These are phyloP conservation scores for Crithidia acanthocephali DNA, from an alignment of 208 protist genomes.

Conservation along the genomic window DNA sequence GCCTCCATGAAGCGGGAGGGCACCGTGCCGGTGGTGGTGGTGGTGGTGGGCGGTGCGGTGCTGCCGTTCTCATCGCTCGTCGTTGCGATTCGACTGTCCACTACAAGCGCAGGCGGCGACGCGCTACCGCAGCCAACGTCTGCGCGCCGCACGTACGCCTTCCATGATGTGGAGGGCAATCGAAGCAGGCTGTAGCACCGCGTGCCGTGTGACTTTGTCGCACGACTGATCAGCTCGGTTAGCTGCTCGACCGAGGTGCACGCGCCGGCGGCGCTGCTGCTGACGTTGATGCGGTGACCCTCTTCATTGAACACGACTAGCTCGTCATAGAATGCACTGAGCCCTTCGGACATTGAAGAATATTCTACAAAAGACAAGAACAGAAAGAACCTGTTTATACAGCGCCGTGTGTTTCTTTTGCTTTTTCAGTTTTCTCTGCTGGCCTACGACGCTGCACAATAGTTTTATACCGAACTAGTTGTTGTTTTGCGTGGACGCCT, in stretches of 20 bases:
- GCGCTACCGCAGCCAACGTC: not conserved
- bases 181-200: conserved; percentile 2
- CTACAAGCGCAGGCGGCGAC: not conserved
- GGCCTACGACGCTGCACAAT: no score
- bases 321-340: not conserved
- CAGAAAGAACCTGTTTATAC: not conserved
- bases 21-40: not conserved
- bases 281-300: not conserved
- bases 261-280: not conserved
- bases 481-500: no score
- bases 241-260: conserved; percentile 3
- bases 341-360: not conserved
- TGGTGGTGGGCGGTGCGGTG: not conserved
- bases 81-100: not conserved
- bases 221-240: not conserved
- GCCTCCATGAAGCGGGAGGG: not conserved
- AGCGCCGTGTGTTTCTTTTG: no score
- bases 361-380: not conserved
- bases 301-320: conserved; percentile 6
- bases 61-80: not conserved
- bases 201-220: not conserved
- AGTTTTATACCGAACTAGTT: no score
- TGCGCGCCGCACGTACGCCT: not conserved
- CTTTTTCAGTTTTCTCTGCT: no score
- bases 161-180: not conserved